Percentiles rank a stretch among this genome's conserved stretches.
Conservation (phyloP, 495 filamentous ascomycete genomes). For the Penicillium manginii region DNA sequence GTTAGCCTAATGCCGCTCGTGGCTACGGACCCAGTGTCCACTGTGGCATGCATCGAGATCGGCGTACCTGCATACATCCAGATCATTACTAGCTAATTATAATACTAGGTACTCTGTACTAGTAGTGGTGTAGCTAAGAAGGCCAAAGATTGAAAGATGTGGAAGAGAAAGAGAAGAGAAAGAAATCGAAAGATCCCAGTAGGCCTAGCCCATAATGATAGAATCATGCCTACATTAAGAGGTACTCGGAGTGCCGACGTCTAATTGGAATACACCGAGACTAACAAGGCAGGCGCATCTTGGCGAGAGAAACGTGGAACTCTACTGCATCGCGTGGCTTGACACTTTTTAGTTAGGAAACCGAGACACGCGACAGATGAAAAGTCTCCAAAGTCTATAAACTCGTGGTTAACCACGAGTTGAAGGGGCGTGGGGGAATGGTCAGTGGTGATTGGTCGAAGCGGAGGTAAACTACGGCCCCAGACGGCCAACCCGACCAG, state of each 20-base stretch:
- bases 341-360: neutral
- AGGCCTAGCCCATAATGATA: neutral
- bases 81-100: too few relatives aligned
- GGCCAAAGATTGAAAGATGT: too few relatives aligned
- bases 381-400: neutral
- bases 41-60: too few relatives aligned
- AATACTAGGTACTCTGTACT: too few relatives aligned
- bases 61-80: too few relatives aligned
- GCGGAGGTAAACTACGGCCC: neutral
- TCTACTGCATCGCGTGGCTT: neutral
- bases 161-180: too few relatives aligned
- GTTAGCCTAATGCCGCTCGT: too few relatives aligned
- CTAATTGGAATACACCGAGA: neutral
- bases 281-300: neutral
- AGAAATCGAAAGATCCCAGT: too few relatives aligned
- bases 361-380: neutral
- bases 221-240: too few relatives aligned
- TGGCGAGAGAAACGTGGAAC: too few relatives aligned
- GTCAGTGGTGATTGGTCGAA: neutral
- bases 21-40: too few relatives aligned
- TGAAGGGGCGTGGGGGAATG: neutral
- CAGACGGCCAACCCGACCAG: neutral
- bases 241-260: neutral
- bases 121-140: too few relatives aligned
- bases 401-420: conserved; percentile 1